phyloP scores from a whole-genome alignment of 225 moss, liverwort and hornwort genomes.

The Anthoceros angustus region DNA sequence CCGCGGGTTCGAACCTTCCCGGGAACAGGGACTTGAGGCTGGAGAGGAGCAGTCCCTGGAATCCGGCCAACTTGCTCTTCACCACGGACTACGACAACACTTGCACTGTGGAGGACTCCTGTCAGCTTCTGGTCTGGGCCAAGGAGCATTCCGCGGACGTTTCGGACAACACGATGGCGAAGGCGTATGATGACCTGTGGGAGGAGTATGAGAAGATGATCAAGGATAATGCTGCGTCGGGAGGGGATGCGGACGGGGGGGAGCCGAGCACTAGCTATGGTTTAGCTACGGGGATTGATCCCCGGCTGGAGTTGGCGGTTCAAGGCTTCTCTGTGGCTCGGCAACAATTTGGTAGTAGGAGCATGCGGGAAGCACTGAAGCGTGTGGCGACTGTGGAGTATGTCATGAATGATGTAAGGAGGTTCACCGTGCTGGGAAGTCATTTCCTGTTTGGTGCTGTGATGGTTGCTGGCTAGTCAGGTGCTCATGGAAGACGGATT shows the following conservation, averaged over 20 bases:
- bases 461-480: neutral
- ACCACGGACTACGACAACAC: conserved; percentile 34
- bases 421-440: neutral
- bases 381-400: neutral
- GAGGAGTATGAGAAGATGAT: conserved; percentile 9
- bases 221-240: neutral
- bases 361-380: neutral
- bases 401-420: neutral
- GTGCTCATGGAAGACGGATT: neutral
- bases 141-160: conserved; percentile 17
- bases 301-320: too few relatives aligned
- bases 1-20: neutral
- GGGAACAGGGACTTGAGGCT: neutral
- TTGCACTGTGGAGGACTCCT: conserved; percentile 28
- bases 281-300: too few relatives aligned
- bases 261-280: neutral
- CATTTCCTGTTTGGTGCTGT: neutral
- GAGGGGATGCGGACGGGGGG: neutral
- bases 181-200: conserved; percentile 6
- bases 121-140: conserved; percentile 18
- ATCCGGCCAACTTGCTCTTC: conserved; percentile 37
- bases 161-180: conserved; percentile 4
- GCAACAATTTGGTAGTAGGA: neutral
- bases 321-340: neutral
- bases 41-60: conserved; percentile 17